A percentile compares a stretch with the other conserved stretches of the same genome.
Evolutionary conservation across 2,329 filamentous ascomycete species (phyloP).

Genomic region (Calonectria honghensis): DNA sequence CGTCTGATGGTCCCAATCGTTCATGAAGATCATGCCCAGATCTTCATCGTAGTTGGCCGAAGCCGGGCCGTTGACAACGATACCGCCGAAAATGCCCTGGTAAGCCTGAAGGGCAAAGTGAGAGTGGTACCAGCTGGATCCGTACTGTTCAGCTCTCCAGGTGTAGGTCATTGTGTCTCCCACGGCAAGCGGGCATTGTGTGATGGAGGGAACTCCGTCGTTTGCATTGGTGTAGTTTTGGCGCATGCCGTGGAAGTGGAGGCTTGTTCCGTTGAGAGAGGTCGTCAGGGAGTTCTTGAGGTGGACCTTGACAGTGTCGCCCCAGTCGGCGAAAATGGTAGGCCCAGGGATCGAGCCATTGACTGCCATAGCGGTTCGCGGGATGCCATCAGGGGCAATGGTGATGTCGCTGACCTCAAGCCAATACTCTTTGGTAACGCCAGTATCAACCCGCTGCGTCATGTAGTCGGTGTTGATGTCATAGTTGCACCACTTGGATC

Average conservation of each 20-base stretch:
- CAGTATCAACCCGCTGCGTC: slow-evolving; percentile 5
- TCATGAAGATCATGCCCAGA: neutral
- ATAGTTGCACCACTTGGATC: slow-evolving; percentile 3
- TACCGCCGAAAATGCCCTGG: slow-evolving; percentile 1
- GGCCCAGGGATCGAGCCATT: slow-evolving; percentile 1
- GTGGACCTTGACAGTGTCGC: slow-evolving; percentile 12
- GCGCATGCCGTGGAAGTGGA: slow-evolving; percentile 13
- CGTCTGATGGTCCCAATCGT: slow-evolving; percentile 13
- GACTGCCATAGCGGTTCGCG: neutral
- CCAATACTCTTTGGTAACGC: slow-evolving; percentile 1
- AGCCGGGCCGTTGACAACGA: neutral
- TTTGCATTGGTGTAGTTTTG: slow-evolving; percentile 19
- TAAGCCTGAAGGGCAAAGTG: slow-evolving; percentile 16
- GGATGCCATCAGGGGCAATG: slow-evolving; percentile 2
- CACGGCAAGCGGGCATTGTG: slow-evolving; percentile 4
- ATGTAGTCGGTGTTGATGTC: slow-evolving; percentile 20
- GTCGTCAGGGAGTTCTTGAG: neutral
- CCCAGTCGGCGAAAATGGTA: slow-evolving; percentile 9
- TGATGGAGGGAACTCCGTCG: neutral
- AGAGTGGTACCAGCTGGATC: slow-evolving; percentile 14
- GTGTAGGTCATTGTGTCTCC: slow-evolving; percentile 5
- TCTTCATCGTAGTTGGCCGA: slow-evolving; percentile 9
- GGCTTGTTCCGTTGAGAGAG: neutral
- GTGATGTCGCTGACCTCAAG: slow-evolving; percentile 11
- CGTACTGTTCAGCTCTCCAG: slow-evolving; percentile 10